A percentile compares a stretch with the other conserved stretches of the same genome.
phyloP scores from a whole-genome alignment of 2,329 filamentous ascomycete species.

The Arthrobotrys sinensis region DNA sequence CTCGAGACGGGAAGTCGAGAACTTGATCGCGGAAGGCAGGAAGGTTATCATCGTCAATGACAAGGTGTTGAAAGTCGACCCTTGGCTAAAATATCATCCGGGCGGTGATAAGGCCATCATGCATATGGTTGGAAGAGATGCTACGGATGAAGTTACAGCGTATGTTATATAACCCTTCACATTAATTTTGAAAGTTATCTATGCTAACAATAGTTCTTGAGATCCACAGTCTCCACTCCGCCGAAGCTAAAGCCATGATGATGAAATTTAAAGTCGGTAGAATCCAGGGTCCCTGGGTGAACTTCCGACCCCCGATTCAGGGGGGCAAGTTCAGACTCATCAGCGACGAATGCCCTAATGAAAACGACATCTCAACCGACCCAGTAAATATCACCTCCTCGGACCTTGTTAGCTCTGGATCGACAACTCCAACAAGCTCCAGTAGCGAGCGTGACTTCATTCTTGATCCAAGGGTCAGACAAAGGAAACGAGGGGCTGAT shows the following conservation, averaged over 20 bases:
- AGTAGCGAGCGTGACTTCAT: constrained; percentile 64
- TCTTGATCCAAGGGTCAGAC: constrained; percentile 62
- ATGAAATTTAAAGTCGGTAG: constrained; percentile 84
- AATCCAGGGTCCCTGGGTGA: constrained; percentile 85
- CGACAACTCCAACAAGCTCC: constrained; percentile 63
- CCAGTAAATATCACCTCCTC: constrained; percentile 18
- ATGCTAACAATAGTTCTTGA: constrained; percentile 58
- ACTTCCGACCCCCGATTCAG: constrained; percentile 92
- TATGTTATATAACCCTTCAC: constrained; percentile 70
- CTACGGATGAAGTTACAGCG: constrained; percentile 93
- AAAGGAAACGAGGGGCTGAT: constrained; percentile 38
- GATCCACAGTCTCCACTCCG: constrained; percentile 80
- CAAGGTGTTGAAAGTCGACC: constrained; percentile 87
- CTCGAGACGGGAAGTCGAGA: constrained; percentile 80
- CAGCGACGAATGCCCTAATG: constrained; percentile 39
- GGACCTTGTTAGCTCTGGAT: constrained; percentile 52
- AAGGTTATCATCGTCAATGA: constrained; percentile 85
- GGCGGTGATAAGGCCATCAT: constrained; percentile 91
- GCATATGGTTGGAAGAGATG: constrained; percentile 95
- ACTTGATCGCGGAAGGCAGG: constrained; percentile 84
- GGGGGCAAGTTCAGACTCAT: constrained; percentile 66
- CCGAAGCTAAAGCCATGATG: constrained; percentile 83
- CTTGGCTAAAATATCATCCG: constrained; percentile 90
- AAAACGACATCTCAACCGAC: constrained; percentile 34
- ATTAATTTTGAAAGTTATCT: not conserved